Evolutionary conservation across 108 stramenopile genomes (phyloP).

Genomic region (Discostella stelligeroides): DNA sequence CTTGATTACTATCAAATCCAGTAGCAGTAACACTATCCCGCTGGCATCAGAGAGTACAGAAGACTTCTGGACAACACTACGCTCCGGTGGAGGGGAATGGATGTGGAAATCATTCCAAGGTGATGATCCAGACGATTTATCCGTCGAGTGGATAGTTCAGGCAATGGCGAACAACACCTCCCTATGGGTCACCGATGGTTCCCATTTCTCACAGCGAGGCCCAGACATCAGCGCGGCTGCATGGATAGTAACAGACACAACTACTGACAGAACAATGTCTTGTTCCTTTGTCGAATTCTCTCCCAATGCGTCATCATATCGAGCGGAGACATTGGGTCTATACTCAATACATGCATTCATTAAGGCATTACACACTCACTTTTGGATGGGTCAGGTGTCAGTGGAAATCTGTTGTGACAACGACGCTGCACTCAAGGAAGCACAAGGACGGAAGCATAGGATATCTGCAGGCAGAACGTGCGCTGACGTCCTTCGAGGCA

Average conservation of each 20-base stretch:
- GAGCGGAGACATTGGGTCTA: background rate
- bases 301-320: background rate
- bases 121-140: background rate
- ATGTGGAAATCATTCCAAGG: background rate
- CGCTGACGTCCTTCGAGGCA: background rate
- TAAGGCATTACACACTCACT: background rate
- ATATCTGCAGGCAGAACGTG: background rate
- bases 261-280: background rate
- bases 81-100: background rate
- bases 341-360: background rate
- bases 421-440: too few relatives aligned
- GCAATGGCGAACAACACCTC: background rate
- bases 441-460: background rate
- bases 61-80: background rate
- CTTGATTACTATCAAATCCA: too few relatives aligned
- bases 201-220: too few relatives aligned
- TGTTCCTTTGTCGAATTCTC: background rate
- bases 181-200: constrained; percentile 1
- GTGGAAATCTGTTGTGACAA: background rate
- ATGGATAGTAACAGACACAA: background rate
- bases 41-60: too few relatives aligned
- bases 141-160: background rate
- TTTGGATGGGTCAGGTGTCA: background rate
- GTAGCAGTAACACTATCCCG: too few relatives aligned
- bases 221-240: background rate